Evolutionary conservation across 306 rosid genomes (phyloP), one percentile per base, ranked within the genome.

Genomic region (Lathyrus aphaca): DNA sequence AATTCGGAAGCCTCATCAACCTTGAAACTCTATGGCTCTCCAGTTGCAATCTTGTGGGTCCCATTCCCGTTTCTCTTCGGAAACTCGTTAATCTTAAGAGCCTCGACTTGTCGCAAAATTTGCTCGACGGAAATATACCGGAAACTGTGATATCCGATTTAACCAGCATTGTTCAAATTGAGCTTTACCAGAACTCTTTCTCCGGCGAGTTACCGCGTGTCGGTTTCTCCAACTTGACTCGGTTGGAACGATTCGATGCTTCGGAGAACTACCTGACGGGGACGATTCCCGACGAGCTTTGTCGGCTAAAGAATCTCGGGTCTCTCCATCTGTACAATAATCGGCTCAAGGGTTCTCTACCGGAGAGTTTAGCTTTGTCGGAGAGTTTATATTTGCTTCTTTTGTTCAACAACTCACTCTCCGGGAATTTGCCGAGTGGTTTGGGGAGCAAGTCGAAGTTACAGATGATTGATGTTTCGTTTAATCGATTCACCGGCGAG

Each of bases 251-350:
- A 12, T 79, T 90, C 16, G 96, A 90, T 69, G 86, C 82, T 39
- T 90, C 97, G 19, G 51, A 23, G 76, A 90, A 90, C 56, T 55
- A 78, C 46, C 76, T 90, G 58, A 79, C 77, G 0, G 97, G 97
- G 69, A 84, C 78, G 29, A 84, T 90, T 70, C 90, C 91, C 0
- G 78, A 66, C 0, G 92, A 81, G 54, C 51, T 90, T 21, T 82
- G 87, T 43, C 44, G 68, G 30, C 64, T 90, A 76, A 78, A 43
- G 63, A 79, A 50, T 5, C 88, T 88, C 8, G 87, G 68, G 11
- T 88, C 95, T 37, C 73, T 90, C 0, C 75, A 80, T 56, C 19
- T 88, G 82, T 40, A 37, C 18, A 48, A 68, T 8, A 90, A 90
- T 49, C 55, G 66, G 6, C 64, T 90, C 63, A 77, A 79, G 64